Evolutionary conservation across 73 alveolate species (phyloP).

Genomic region (Paramecium pentaurelia): DNA sequence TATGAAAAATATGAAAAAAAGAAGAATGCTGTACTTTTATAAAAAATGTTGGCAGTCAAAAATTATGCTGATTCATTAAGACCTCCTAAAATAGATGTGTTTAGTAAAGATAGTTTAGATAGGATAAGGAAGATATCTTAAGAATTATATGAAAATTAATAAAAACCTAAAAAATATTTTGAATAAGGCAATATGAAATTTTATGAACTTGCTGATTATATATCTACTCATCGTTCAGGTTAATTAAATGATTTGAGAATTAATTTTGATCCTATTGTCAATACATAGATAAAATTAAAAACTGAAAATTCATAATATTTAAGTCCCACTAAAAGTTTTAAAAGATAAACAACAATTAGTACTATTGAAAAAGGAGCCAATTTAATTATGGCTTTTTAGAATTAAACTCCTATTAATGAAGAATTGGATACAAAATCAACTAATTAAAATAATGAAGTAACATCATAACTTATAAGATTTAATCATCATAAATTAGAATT

Average conservation of each 20-base stretch:
- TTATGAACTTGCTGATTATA: background rate
- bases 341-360: background rate
- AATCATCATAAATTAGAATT: slow-evolving; percentile 17
- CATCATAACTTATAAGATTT: background rate
- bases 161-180: background rate
- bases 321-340: background rate
- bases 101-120: background rate
- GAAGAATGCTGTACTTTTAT: background rate
- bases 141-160: background rate
- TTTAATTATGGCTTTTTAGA: background rate
- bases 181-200: background rate
- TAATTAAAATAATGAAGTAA: background rate
- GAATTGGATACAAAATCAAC: background rate
- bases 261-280: background rate
- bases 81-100: background rate
- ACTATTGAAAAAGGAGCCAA: background rate
- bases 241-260: slow-evolving; percentile 7
- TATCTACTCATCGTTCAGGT: background rate
- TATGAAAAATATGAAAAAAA: slow-evolving; percentile 23
- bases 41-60: slow-evolving; percentile 37
- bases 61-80: background rate
- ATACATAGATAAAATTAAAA: background rate
- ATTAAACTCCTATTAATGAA: background rate
- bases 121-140: background rate
- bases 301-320: background rate